These are phyloP conservation scores for Misopates orontium DNA, from an alignment of 257 asterid species.

Conservation along the genomic window DNA sequence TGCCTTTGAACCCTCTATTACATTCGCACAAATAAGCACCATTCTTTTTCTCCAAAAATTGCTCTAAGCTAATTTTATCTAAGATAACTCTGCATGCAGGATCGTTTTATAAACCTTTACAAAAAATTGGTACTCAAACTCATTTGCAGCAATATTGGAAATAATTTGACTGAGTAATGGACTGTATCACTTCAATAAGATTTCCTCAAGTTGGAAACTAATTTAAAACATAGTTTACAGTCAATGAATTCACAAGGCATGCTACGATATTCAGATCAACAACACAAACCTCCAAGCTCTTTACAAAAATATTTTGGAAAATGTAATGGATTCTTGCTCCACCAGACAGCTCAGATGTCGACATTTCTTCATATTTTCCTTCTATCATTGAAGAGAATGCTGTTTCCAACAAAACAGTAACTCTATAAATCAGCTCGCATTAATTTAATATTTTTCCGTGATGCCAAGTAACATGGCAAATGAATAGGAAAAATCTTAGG, in stretches of 20 bases:
- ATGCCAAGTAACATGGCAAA: slow-evolving; percentile 14
- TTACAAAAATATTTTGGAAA: slow-evolving; percentile 85
- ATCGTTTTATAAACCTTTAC: neutral
- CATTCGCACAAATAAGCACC: neutral
- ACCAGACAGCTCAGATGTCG: slow-evolving; percentile 90
- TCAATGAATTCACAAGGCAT: slow-evolving; percentile 23
- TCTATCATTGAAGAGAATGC: slow-evolving; percentile 92
- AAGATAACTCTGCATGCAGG: neutral
- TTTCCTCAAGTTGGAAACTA: slow-evolving; percentile 13
- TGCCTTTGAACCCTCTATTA: slow-evolving; percentile 2
- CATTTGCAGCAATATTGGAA: slow-evolving; percentile 51
- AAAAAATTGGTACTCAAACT: slow-evolving; percentile 28
- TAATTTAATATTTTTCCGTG: slow-evolving; percentile 2
- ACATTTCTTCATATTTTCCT: slow-evolving; percentile 91
- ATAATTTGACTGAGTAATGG: slow-evolving; percentile 23
- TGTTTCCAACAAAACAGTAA: slow-evolving; percentile 40
- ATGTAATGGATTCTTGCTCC: slow-evolving; percentile 98
- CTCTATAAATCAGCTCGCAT: slow-evolving; percentile 4
- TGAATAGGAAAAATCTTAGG: no score
- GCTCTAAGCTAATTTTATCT: slow-evolving; percentile 11
- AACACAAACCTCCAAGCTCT: slow-evolving; percentile 80
- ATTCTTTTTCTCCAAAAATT: neutral
- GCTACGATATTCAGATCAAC: slow-evolving; percentile 25
- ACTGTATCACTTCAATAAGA: slow-evolving; percentile 4
- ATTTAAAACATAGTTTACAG: slow-evolving; percentile 9